A percentile compares a stretch with the other conserved stretches of the same genome.
Conservation (phyloP, 2,329 filamentous ascomycete genomes). For the Nothophaeocryptopus gaeumannii region DNA sequence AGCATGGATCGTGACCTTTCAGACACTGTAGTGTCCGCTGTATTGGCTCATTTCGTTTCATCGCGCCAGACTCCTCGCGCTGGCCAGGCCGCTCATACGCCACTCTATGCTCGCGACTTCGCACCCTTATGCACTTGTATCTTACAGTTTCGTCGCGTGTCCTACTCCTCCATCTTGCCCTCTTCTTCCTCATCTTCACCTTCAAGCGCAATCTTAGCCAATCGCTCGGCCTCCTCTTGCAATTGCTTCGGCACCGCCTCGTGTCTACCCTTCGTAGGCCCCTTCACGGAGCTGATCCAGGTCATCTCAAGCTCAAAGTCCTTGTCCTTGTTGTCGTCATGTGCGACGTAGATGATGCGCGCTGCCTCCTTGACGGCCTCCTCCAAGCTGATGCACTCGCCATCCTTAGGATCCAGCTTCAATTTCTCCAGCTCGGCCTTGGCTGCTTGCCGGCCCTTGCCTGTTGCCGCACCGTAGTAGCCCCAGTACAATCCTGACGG, state of each 20-base stretch:
- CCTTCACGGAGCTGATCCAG: constrained; percentile 83
- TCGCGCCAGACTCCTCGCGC: no score
- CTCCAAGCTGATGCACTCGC: constrained; percentile 71
- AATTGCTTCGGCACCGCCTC: constrained; percentile 90
- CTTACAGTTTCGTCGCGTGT: constrained; percentile 15
- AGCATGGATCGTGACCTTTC: no score
- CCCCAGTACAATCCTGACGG: constrained; percentile 97
- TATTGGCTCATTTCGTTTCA: no score
- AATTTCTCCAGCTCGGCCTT: constrained; percentile 99
- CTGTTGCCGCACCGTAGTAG: constrained; percentile 96
- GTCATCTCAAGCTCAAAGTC: constrained; percentile 99
- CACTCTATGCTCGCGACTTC: constrained; percentile 13
- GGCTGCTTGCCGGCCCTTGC: constrained; percentile 92
- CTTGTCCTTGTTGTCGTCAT: constrained; percentile 99
- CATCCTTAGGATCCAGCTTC: constrained; percentile 62
- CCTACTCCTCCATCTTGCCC: constrained; percentile 27
- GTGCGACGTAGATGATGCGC: constrained; percentile 92
- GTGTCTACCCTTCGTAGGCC: constrained; percentile 88
- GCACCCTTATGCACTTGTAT: constrained; percentile 18
- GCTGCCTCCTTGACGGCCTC: constrained; percentile 95
- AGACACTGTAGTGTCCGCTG: no score
- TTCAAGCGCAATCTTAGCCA: constrained; percentile 87
- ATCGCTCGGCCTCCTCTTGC: constrained; percentile 84
- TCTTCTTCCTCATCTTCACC: constrained; percentile 68
- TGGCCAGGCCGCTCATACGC: not conserved